phyloP scores from a whole-genome alignment of 495 filamentous ascomycete genomes.

The Podospora conica region DNA sequence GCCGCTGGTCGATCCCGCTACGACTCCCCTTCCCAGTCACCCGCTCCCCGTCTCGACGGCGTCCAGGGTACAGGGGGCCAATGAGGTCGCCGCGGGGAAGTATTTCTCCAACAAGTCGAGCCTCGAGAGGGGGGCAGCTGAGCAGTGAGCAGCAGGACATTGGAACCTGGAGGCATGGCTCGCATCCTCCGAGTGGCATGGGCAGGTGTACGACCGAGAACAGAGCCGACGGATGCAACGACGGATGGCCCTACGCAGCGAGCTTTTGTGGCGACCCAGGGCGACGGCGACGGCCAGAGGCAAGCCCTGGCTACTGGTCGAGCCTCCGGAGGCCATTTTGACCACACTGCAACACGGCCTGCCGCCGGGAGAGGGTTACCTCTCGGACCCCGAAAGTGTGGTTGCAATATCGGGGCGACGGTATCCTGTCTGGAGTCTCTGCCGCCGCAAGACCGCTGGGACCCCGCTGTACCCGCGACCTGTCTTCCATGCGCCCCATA shows the following conservation, averaged over 20 bases:
- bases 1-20: neutral
- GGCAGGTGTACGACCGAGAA: conserved; percentile 8
- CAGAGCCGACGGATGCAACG: conserved; percentile 9
- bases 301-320: neutral
- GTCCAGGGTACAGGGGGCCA: neutral
- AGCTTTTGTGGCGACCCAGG: conserved; percentile 21
- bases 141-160: neutral
- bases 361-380: neutral
- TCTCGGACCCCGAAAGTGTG: conserved; percentile 14
- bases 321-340: neutral
- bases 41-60: neutral
- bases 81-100: conserved; percentile 6
- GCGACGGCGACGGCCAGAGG: neutral
- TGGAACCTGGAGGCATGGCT: neutral
- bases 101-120: conserved; percentile 6
- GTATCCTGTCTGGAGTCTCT: no score
- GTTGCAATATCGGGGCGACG: conserved; percentile 27
- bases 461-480: conserved; percentile 5
- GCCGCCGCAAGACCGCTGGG: neutral
- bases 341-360: neutral
- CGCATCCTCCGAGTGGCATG: neutral
- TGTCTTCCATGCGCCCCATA: neutral
- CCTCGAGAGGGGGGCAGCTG: neutral
- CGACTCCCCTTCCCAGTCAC: neutral
- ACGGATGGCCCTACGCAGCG: conserved; percentile 1